phyloP scores from a whole-genome alignment of 345 rosid genomes.

The Citrus glauca region DNA sequence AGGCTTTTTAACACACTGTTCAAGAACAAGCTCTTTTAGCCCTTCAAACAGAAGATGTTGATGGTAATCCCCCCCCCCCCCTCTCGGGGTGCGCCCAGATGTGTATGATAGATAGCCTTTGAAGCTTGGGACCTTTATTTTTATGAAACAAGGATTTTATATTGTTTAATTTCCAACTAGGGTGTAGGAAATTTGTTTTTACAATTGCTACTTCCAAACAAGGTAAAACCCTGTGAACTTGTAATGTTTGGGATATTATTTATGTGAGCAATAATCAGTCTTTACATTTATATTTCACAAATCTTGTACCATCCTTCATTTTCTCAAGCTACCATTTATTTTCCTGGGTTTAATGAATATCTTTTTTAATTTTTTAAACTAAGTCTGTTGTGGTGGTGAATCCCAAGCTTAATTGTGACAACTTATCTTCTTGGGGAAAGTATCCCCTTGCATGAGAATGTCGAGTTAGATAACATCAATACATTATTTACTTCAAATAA shows the following conservation, averaged over 20 bases:
- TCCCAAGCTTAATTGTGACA: not conserved
- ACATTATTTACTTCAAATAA: not conserved
- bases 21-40: not conserved
- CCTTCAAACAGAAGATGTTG: not conserved
- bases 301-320: not conserved
- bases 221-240: not conserved
- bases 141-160: not conserved
- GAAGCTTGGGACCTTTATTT: not conserved
- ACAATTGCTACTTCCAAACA: not conserved
- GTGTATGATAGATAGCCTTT: not conserved
- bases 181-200: not conserved
- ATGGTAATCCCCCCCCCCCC: too few species aligned
- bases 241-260: not conserved
- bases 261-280: not conserved
- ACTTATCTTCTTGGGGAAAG: not conserved
- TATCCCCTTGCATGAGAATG: not conserved
- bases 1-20: not conserved
- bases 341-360: not conserved
- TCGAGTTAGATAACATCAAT: not conserved
- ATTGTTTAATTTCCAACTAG: not conserved
- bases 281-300: not conserved
- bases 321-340: not conserved
- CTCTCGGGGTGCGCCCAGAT: fast-evolving
- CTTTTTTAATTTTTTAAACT: not conserved
- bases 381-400: not conserved